These are phyloP conservation scores for Eucalyptus curtisii DNA, from an alignment of 345 rosid genomes.

Conservation along the genomic window DNA sequence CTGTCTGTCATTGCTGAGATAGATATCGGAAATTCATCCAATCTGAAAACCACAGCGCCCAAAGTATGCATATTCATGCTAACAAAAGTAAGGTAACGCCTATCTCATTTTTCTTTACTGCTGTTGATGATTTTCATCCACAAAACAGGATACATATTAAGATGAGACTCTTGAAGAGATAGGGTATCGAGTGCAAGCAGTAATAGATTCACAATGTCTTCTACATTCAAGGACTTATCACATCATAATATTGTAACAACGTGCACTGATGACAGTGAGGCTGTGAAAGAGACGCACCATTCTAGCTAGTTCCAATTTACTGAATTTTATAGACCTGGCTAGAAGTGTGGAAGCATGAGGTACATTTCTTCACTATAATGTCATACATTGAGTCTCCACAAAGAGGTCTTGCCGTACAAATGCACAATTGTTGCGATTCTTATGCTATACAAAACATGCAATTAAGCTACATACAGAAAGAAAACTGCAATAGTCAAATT, in stretches of 20 bases:
- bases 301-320: background rate
- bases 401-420: background rate
- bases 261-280: background rate
- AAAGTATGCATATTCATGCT: background rate
- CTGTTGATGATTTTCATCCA: rapidly evolving
- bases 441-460: background rate
- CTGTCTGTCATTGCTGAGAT: background rate
- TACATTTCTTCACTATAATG: background rate
- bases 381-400: background rate
- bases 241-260: background rate
- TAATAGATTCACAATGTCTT: background rate
- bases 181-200: background rate
- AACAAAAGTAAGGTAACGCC: background rate
- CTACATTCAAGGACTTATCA: background rate
- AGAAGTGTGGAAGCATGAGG: background rate
- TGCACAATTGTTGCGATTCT: background rate
- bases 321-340: background rate
- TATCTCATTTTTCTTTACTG: background rate
- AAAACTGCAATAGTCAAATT: background rate
- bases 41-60: background rate
- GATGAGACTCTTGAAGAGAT: background rate
- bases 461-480: background rate
- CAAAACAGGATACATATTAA: background rate
- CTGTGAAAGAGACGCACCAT: background rate
- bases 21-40: background rate